Conservation (phyloP, 2,329 filamentous ascomycete genomes). For the Xylariaceae sp. region DNA sequence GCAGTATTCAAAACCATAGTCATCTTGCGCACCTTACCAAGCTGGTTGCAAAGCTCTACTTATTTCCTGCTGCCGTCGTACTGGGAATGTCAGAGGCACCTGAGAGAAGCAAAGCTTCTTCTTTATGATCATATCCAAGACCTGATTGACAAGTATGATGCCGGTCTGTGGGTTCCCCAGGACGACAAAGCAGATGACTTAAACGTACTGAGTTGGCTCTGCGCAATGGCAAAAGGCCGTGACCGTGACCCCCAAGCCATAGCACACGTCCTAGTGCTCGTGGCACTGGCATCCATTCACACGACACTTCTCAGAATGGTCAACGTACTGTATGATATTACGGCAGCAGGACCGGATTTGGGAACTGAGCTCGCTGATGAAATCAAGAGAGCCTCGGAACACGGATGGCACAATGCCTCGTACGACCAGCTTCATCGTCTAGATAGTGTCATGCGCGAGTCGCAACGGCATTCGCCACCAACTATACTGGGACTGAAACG, state of each 20-base stretch:
- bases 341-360: not conserved
- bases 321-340: slow-evolving; percentile 11
- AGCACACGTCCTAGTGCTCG: slow-evolving; percentile 5
- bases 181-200: not conserved
- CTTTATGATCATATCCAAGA: not conserved
- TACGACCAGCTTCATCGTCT: slow-evolving; percentile 14
- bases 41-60: not conserved
- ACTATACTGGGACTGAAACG: slow-evolving; percentile 9
- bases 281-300: slow-evolving; percentile 14
- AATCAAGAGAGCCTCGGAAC: not conserved
- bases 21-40: not conserved
- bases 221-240: not conserved
- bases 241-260: slow-evolving; percentile 12
- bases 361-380: not conserved
- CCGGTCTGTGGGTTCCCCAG: not conserved
- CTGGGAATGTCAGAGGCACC: not conserved
- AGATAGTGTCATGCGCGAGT: slow-evolving; percentile 18
- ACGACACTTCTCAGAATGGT: slow-evolving; percentile 15
- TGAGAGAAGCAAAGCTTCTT: not conserved
- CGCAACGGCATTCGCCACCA: slow-evolving; percentile 9
- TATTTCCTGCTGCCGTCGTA: not conserved
- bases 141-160: not conserved
- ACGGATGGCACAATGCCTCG: not conserved
- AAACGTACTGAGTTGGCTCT: slow-evolving; percentile 14
- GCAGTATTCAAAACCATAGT: not conserved